A percentile compares a stretch with the other conserved stretches of the same genome.
Conservation (phyloP, 2,329 filamentous ascomycete species). For the Fusarium albosuccineum region DNA sequence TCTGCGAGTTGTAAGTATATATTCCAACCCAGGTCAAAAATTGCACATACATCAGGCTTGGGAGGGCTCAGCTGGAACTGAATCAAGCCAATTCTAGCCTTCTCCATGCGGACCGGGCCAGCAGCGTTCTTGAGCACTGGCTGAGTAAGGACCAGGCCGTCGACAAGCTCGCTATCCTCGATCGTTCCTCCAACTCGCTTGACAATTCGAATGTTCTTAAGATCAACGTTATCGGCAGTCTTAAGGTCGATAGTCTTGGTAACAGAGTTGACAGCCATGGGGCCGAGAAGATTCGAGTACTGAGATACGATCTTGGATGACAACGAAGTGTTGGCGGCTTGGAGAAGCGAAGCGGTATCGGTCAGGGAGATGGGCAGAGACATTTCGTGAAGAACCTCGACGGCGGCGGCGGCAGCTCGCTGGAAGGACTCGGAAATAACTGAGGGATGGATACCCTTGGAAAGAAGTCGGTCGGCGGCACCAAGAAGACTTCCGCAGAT, state of each 20-base stretch:
- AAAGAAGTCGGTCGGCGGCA: conserved; percentile 89
- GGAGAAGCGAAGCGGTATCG: conserved; percentile 90
- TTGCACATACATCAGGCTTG: conserved; percentile 84
- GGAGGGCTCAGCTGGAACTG: conserved; percentile 99
- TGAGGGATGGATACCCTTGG: conserved; percentile 96
- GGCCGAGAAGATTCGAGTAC: conserved; percentile 93
- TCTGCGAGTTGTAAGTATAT: conserved; percentile 63
- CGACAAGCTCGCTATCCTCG: conserved; percentile 97
- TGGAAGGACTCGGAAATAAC: conserved; percentile 99
- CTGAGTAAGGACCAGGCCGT: conserved; percentile 93
- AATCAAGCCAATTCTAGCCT: conserved; percentile 95
- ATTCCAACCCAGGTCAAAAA: background rate
- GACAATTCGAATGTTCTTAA: conserved; percentile 95
- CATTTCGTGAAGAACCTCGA: conserved; percentile 93
- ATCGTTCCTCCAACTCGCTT: conserved; percentile 99
- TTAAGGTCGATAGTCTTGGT: conserved; percentile 96
- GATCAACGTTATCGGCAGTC: conserved; percentile 95
- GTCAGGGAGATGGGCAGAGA: conserved; percentile 90
- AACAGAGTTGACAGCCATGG: conserved; percentile 97
- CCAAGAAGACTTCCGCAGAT: conserved; percentile 96
- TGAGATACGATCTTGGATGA: conserved; percentile 99
- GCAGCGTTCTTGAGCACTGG: conserved; percentile 93
- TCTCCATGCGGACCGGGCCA: conserved; percentile 93
- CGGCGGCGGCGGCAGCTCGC: conserved; percentile 88
- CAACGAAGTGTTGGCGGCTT: conserved; percentile 96